phyloP scores from a whole-genome alignment of 2,329 filamentous ascomycete genomes.

The Aureobasidium pullulans region DNA sequence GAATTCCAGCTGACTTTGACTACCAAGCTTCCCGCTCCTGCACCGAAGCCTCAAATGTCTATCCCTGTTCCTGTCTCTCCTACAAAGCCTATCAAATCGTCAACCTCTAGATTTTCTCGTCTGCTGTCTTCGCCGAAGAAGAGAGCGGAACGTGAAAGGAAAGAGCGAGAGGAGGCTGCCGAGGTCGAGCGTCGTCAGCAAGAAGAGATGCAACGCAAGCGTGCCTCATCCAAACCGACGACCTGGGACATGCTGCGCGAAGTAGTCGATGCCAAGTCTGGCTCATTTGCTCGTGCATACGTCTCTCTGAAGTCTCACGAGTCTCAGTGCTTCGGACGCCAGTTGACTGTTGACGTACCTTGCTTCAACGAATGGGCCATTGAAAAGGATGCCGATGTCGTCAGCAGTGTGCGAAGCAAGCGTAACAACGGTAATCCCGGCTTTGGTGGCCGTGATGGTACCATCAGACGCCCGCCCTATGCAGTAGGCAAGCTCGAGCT shows the following conservation, averaged over 20 bases:
- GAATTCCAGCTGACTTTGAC: constrained; percentile 97
- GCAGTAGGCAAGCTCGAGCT: constrained; percentile 90
- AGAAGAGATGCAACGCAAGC: constrained; percentile 35
- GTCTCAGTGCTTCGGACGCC: constrained; percentile 76
- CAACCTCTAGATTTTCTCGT: constrained; percentile 70
- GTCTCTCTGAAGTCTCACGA: constrained; percentile 93
- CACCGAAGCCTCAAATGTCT: constrained; percentile 30
- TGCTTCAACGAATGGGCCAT: constrained; percentile 99
- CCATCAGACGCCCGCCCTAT: constrained; percentile 82
- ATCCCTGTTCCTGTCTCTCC: constrained; percentile 42
- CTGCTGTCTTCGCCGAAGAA: constrained; percentile 95
- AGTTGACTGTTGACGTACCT: constrained; percentile 78
- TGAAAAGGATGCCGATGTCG: constrained; percentile 64
- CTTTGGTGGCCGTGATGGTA: constrained; percentile 54
- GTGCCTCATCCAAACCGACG: constrained; percentile 57
- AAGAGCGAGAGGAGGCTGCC: constrained; percentile 75
- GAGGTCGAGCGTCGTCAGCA: constrained; percentile 37
- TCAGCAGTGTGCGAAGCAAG: constrained; percentile 93
- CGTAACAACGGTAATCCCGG: constrained; percentile 33
- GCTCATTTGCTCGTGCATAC: constrained; percentile 90
- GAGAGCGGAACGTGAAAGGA: constrained; percentile 85
- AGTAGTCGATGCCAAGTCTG: constrained; percentile 75
- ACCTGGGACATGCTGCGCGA: constrained; percentile 83
- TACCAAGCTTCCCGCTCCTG: constrained; percentile 73
- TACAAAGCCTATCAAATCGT: constrained; percentile 61